Conservation (phyloP, 495 filamentous ascomycete species). For the Aspergillus ellipticus region DNA sequence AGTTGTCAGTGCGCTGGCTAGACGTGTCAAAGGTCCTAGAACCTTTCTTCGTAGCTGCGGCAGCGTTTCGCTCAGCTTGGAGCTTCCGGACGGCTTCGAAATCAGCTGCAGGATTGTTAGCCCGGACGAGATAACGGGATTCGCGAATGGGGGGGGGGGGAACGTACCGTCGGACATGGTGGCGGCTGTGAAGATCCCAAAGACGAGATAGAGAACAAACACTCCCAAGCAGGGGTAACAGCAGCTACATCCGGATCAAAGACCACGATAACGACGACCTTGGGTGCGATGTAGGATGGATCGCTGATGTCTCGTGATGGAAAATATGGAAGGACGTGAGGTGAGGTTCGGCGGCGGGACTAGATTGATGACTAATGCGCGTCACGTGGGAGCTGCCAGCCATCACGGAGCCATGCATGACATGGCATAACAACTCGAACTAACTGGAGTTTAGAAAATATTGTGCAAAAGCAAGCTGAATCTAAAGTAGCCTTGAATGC, state of each 20-base stretch:
- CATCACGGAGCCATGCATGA: no score
- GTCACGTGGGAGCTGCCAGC: no score
- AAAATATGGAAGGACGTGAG: slow-evolving; percentile 10
- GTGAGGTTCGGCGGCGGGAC: slow-evolving; percentile 16
- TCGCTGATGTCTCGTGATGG: slow-evolving; percentile 12
- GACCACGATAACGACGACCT: slow-evolving; percentile 31
- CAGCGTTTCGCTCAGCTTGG: slow-evolving; percentile 89
- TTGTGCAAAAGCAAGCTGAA: no score
- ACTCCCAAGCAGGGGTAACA: slow-evolving; percentile 30
- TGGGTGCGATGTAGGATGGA: slow-evolving; percentile 20
- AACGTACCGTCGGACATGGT: slow-evolving; percentile 61
- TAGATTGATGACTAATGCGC: slow-evolving; percentile 14
- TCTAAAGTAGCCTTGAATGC: no score
- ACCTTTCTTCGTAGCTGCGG: slow-evolving; percentile 76
- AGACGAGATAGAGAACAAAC: slow-evolving; percentile 24
- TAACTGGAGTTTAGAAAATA: no score
- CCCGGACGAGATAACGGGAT: background rate
- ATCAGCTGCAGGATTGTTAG: slow-evolving; percentile 54
- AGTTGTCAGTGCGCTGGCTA: slow-evolving; percentile 82
- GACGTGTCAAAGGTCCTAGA: slow-evolving; percentile 82
- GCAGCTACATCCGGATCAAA: slow-evolving; percentile 42
- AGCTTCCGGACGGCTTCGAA: slow-evolving; percentile 79
- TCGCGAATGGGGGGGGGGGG: slow-evolving; percentile 14
- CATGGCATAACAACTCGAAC: no score
- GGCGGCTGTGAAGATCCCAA: slow-evolving; percentile 18